These are phyloP conservation scores for Circinella umbellata DNA, from an alignment of 371 early-diverging fungal genomes.

Conservation along the genomic window DNA sequence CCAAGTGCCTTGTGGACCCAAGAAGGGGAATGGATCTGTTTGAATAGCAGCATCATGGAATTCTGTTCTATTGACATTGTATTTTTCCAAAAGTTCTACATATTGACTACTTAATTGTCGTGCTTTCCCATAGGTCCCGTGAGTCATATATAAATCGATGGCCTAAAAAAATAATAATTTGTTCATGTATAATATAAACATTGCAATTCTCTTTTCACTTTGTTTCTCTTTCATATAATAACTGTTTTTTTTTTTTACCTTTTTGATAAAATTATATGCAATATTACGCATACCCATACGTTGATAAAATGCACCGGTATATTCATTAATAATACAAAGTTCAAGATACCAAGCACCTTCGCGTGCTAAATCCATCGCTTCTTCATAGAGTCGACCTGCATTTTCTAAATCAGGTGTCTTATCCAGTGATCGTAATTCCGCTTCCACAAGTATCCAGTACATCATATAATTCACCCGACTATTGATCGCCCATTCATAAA, in stretches of 20 bases:
- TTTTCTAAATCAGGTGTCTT: constrained; percentile 20
- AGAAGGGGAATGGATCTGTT: constrained; percentile 48
- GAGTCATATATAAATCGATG: constrained; percentile 29
- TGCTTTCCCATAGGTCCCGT: constrained; percentile 50
- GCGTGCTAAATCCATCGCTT: constrained; percentile 40
- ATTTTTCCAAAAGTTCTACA: constrained; percentile 24
- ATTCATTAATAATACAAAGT: constrained; percentile 45
- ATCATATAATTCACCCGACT: constrained; percentile 31
- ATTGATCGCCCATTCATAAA: constrained; percentile 37
- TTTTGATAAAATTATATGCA: constrained; percentile 39
- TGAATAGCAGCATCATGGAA: constrained; percentile 40
- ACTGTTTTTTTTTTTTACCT: constrained; percentile 15
- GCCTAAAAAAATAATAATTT: constrained; percentile 19
- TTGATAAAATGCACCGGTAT: constrained; percentile 42
- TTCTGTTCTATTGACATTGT: constrained; percentile 36
- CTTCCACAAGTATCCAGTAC: constrained; percentile 37
- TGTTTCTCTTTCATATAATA: too few relatives aligned
- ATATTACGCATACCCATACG: constrained; percentile 41
- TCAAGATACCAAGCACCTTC: constrained; percentile 41
- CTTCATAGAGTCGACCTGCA: constrained; percentile 34
- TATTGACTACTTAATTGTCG: constrained; percentile 35
- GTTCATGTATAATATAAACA: too few relatives aligned
- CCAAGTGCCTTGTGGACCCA: constrained; percentile 42
- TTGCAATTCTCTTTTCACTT: too few relatives aligned
- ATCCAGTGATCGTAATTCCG: neutral